phyloP scores from a whole-genome alignment of 2,329 filamentous ascomycete species.

The Neopestalotiopsis sp. region DNA sequence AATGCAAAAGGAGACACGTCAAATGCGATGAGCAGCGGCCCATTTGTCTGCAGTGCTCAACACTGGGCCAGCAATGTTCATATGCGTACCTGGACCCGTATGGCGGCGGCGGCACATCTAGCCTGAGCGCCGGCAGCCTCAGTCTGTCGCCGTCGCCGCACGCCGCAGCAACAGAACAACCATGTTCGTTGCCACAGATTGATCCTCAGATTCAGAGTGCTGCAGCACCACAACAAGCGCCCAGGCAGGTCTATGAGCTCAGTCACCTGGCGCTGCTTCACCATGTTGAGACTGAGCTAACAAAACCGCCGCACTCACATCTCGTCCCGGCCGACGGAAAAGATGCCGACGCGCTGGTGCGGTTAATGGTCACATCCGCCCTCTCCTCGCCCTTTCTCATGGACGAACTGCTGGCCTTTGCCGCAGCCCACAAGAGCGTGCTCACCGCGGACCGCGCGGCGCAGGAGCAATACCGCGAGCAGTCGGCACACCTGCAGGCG shows the following conservation, averaged over 20 bases:
- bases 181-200: no score
- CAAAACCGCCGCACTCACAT: slow-evolving; percentile 11
- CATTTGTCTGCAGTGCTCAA: slow-evolving; percentile 44
- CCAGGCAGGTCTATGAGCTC: slow-evolving; percentile 36
- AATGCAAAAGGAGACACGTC: slow-evolving; percentile 27
- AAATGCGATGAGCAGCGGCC: slow-evolving; percentile 48
- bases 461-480: not conserved
- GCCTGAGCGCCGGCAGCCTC: not conserved
- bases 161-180: not conserved
- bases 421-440: slow-evolving; percentile 47
- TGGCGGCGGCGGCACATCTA: slow-evolving; percentile 17
- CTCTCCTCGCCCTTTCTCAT: slow-evolving; percentile 48
- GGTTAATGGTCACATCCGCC: slow-evolving; percentile 30
- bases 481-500: not conserved
- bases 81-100: slow-evolving; percentile 26
- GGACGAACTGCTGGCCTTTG: slow-evolving; percentile 50
- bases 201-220: no score
- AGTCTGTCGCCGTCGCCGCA: not conserved
- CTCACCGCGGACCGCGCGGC: slow-evolving; percentile 23
- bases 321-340: slow-evolving; percentile 14
- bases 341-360: slow-evolving; percentile 18
- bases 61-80: slow-evolving; percentile 41
- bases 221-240: not conserved
- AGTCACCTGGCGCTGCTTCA: slow-evolving; percentile 45
- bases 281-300: slow-evolving; percentile 37